Evolutionary conservation across 2,329 filamentous ascomycete genomes (phyloP), one percentile per base, ranked within the genome.

Genomic region (Fusarium compactum): DNA sequence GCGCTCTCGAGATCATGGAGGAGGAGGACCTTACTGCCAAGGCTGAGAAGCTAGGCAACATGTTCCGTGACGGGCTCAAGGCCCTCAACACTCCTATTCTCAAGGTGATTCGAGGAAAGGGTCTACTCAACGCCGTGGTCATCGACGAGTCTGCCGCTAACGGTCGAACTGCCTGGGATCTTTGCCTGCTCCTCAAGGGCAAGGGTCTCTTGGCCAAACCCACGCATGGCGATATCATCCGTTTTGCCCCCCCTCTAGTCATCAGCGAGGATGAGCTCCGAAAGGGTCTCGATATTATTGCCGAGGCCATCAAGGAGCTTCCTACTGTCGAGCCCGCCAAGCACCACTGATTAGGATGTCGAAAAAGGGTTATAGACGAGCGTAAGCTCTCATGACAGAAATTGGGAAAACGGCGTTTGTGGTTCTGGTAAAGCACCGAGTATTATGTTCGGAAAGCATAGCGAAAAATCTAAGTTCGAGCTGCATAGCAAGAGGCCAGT

Each of bases 171-270:
- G 96, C 96, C 12, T 99, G 96, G 96, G 95, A 99, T 82, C 85
- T 99, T 71, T 99, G 96, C 82, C 89, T 99, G 85, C 82, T 98
- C 78, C 89, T 98, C 84, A 98, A 98, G 86, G 89, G 91, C 81
- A 98, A 98, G 87, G 96, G 96, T 63, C 84, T 99, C 60, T 81
- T 99, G 94, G 96, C 96, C 76, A 99, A 99, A 88, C 96, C 96
- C 30, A 99, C 96, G 9, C 96, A 99, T 82, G 91, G 97, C 78
- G 98, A 98, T 82, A 98, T 99, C 80, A 99, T 99, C 79, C 92
- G 96, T 62, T 91, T 99, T 67, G 96, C 96, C n/a, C 96, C 96
- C 48, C 96, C 96, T 22, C 85, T 99, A 58, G 94, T 99, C 71
- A 98, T 99, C 77, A 94, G 91, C 27, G 94, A 98, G 77, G 88